phyloP scores from a whole-genome alignment of 345 rosid genomes.

The Cochlearia excelsa region DNA sequence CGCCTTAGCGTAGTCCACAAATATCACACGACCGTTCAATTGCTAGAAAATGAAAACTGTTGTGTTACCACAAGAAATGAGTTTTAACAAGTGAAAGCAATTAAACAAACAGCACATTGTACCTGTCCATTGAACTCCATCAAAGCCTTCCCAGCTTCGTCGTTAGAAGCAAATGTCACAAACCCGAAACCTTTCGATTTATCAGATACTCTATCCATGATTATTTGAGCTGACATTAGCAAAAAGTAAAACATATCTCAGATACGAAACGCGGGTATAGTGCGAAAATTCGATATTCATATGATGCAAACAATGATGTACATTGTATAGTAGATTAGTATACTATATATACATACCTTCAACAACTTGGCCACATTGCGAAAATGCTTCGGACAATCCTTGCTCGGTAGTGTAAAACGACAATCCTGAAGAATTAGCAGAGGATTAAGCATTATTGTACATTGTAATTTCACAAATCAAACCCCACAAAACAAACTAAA shows the following conservation, averaged over 20 bases:
- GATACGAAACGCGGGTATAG: neutral
- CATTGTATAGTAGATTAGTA: neutral
- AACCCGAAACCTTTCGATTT: slow-evolving; percentile 84
- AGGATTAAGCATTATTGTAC: slow-evolving; percentile 3
- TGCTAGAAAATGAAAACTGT: slow-evolving; percentile 36
- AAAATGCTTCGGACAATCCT: slow-evolving; percentile 67
- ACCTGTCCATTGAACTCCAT: slow-evolving; percentile 74
- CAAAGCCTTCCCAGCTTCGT: slow-evolving; percentile 67
- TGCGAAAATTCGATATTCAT: neutral
- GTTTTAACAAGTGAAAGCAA: neutral
- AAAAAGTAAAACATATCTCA: neutral
- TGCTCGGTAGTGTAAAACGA: slow-evolving; percentile 67
- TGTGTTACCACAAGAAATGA: neutral
- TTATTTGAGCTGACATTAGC: slow-evolving; percentile 51
- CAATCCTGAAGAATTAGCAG: slow-evolving; percentile 45
- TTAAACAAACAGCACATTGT: neutral
- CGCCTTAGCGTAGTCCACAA: slow-evolving; percentile 73
- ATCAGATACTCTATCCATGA: slow-evolving; percentile 59
- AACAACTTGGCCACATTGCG: slow-evolving; percentile 79
- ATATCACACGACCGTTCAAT: slow-evolving; percentile 63
- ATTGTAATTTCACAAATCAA: neutral
- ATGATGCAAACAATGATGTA: neutral
- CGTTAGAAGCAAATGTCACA: slow-evolving; percentile 75
- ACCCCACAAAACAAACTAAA: neutral
- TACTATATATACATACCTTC: slow-evolving; percentile 47